Percentiles rank a stretch among this genome's conserved stretches.
These are phyloP conservation scores for Ophiostoma piceae DNA, from an alignment of 2,329 filamentous ascomycete species.

Conservation along the genomic window DNA sequence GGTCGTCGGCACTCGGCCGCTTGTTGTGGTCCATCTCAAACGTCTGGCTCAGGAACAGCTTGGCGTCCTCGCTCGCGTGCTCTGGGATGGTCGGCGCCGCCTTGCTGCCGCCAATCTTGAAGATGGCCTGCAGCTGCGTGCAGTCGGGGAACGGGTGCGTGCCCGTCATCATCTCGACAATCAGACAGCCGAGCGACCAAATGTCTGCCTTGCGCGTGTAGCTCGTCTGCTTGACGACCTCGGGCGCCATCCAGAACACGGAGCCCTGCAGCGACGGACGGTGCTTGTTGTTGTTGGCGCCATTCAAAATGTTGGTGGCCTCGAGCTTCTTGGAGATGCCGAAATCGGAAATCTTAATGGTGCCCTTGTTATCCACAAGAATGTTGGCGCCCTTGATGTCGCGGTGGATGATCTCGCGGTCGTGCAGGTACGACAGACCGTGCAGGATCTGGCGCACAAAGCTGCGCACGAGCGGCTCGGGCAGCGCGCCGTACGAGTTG, in stretches of 20 bases:
- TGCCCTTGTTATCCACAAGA: slow-evolving; percentile 96
- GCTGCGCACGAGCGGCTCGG: slow-evolving; percentile 88
- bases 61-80: slow-evolving; percentile 75
- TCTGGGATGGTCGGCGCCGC: slow-evolving; percentile 86
- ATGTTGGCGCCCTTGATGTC: slow-evolving; percentile 99
- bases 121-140: slow-evolving; percentile 95
- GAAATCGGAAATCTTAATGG: slow-evolving; percentile 98
- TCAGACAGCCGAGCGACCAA: slow-evolving; percentile 92
- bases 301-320: slow-evolving; percentile 74
- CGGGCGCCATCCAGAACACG: slow-evolving; percentile 99
- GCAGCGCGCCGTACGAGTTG: slow-evolving; percentile 92
- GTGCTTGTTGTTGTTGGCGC: slow-evolving; percentile 61
- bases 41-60: slow-evolving; percentile 76
- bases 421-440: slow-evolving; percentile 88
- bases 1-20: slow-evolving; percentile 83
- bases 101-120: slow-evolving; percentile 89
- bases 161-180: slow-evolving; percentile 99
- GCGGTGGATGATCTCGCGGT: slow-evolving; percentile 91
- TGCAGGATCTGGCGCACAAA: slow-evolving; percentile 95
- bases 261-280: slow-evolving; percentile 85
- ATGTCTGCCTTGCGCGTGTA: slow-evolving; percentile 99
- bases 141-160: slow-evolving; percentile 95
- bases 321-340: slow-evolving; percentile 98
- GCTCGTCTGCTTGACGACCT: slow-evolving; percentile 95
- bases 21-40: slow-evolving; percentile 95